These are phyloP conservation scores for Silene uniflora DNA, from an alignment of 148 eudicot species.

Conservation along the genomic window DNA sequence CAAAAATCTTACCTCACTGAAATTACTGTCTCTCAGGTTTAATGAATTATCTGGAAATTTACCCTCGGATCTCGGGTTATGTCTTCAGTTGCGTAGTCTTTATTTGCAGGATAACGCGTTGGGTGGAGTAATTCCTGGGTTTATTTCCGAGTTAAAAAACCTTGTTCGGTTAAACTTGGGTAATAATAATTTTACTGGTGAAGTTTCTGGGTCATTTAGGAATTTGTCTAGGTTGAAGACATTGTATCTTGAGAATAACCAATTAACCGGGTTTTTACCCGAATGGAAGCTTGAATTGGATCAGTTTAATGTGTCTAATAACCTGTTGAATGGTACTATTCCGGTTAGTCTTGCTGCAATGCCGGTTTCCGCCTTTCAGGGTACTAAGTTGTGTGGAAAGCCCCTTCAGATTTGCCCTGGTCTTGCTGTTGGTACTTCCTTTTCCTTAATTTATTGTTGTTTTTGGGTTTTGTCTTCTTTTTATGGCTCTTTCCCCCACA, in stretches of 20 bases:
- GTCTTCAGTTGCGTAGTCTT: slow-evolving; percentile 38
- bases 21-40: slow-evolving; percentile 48
- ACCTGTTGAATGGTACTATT: slow-evolving; percentile 55
- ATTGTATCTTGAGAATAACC: slow-evolving; percentile 52
- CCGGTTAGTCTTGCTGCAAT: slow-evolving; percentile 42
- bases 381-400: slow-evolving; percentile 57
- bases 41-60: slow-evolving; percentile 46
- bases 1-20: slow-evolving; percentile 40
- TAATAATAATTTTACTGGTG: slow-evolving; percentile 52
- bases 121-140: slow-evolving; percentile 38
- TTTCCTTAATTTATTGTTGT: background rate
- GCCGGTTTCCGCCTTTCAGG: slow-evolving; percentile 47
- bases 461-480: background rate
- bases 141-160: slow-evolving; percentile 24
- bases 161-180: slow-evolving; percentile 57
- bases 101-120: slow-evolving; percentile 53
- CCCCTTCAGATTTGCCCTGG: slow-evolving; percentile 52
- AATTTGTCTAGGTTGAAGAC: slow-evolving; percentile 49
- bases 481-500: background rate
- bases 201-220: slow-evolving; percentile 31
- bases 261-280: slow-evolving; percentile 53
- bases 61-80: slow-evolving; percentile 39
- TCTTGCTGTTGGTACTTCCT: slow-evolving; percentile 28
- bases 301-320: slow-evolving; percentile 68
- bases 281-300: slow-evolving; percentile 49